Base-by-base conservation (phyloP, 1,284 basidiomycete species). In the Heimioporus retisporus region DNA sequence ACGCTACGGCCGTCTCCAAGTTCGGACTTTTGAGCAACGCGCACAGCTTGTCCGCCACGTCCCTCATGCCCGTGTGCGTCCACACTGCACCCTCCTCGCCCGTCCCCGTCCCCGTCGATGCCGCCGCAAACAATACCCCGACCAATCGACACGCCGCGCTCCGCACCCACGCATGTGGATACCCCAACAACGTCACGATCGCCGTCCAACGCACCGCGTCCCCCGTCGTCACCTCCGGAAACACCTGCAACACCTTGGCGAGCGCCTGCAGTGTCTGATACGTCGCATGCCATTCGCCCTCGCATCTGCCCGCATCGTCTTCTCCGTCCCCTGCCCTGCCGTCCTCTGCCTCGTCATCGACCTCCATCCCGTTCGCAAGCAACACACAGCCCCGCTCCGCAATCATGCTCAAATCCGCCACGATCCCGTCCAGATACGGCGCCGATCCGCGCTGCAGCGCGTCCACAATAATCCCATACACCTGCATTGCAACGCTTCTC, bases 121-220 rank as follows among this genome's bases (percentile, higher is more conserved):
- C 68, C 2, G 82, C 79, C 18, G 87, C 84, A 75, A 95, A 96
- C 13, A 97, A 80, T 10, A 86, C 76, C 8, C 95, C 95, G 2
- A 98, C 79, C 11, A 96, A 84, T 56, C 95, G 88, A 69, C 92
- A 92, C 1, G 96, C 86, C 1, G 93, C 93, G 19, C 90, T 90
- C 44, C 97, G 92, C 2, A 98, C 96, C 97, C 97, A 99, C 6
- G 94, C 90, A 80, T 99, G 97, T 18, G 97, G 96, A 81, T 93
- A 98, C 14, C 95, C 84, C 4, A 99, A 86, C 73, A 95, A 89
- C 1, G 84, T 75, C 23, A 89, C 82, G 54, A 98, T 83, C 0
- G 83, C 77, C 25, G 81, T 72, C 96, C 96, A 97, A 5, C 84
- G 79, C 3, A 95, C 80, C 60, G 80, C 81, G 57, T 62, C 66